Conservation (phyloP, 2,329 filamentous ascomycete genomes). For the Colletotrichum orchidophilum region DNA sequence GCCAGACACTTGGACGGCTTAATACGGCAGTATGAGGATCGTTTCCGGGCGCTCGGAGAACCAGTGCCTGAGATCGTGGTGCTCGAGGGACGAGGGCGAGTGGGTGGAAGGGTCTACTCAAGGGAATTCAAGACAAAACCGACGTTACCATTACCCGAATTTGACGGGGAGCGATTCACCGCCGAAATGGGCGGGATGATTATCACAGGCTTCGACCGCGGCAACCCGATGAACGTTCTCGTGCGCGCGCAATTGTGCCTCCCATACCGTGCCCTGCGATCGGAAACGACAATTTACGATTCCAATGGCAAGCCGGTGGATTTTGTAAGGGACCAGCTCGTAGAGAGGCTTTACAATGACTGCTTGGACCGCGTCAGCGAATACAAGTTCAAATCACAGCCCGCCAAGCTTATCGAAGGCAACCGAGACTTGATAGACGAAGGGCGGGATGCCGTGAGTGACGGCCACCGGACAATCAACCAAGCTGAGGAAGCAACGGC, state of each 20-base stretch:
- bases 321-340: slow-evolving; percentile 78
- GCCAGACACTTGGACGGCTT: slow-evolving; percentile 91
- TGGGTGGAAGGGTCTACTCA: slow-evolving; percentile 95
- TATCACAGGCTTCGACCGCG: slow-evolving; percentile 94
- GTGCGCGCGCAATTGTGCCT: slow-evolving; percentile 90
- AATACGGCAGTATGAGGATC: slow-evolving; percentile 80
- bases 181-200: slow-evolving; percentile 99
- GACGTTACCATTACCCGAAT: slow-evolving; percentile 57
- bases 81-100: slow-evolving; percentile 84
- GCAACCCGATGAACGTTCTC: slow-evolving; percentile 92
- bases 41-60: slow-evolving; percentile 72
- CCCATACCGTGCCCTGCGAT: slow-evolving; percentile 82
- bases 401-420: slow-evolving; percentile 79
- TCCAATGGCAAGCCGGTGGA: slow-evolving; percentile 81
- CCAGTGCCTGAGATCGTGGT: slow-evolving; percentile 79
- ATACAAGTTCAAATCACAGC: slow-evolving; percentile 82
- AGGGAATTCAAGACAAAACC: slow-evolving; percentile 70
- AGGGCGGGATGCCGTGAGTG: slow-evolving; percentile 79
- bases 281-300: slow-evolving; percentile 91
- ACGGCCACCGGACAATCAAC: slow-evolving; percentile 76
- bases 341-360: slow-evolving; percentile 94
- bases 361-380: slow-evolving; percentile 90
- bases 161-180: slow-evolving; percentile 74
- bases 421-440: slow-evolving; percentile 84
- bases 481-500: slow-evolving; percentile 77